Conservation (phyloP, 768 basidiomycete genomes). For the Leucosporidium scottii region DNA sequence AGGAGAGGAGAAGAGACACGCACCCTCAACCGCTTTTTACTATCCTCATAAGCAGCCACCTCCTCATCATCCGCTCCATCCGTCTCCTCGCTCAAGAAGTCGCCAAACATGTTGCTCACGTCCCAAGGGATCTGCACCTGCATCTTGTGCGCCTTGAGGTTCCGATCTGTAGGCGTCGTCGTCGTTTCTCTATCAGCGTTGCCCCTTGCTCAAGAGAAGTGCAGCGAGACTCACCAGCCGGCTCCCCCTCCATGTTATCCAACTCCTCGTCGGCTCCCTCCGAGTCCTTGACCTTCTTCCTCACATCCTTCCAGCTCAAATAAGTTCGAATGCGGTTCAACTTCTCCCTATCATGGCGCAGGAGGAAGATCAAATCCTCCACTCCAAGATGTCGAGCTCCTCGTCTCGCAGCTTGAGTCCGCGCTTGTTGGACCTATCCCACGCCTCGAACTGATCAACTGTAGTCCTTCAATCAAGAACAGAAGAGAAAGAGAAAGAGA, state of each 20-base stretch:
- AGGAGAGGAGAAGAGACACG: slow-evolving; percentile 13
- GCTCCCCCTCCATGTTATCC: slow-evolving; percentile 73
- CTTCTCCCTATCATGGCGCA: slow-evolving; percentile 86
- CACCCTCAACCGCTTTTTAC: slow-evolving; percentile 76
- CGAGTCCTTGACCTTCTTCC: slow-evolving; percentile 81
- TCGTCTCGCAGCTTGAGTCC: slow-evolving; percentile 70
- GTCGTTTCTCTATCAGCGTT: not conserved
- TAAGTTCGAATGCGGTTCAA: slow-evolving; percentile 89
- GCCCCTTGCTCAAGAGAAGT: not conserved
- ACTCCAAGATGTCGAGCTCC: slow-evolving; percentile 78
- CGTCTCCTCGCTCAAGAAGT: slow-evolving; percentile 68
- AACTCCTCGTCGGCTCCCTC: slow-evolving; percentile 54
- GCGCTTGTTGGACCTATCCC: slow-evolving; percentile 71
- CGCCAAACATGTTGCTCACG: slow-evolving; percentile 81
- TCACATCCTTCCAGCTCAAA: slow-evolving; percentile 93
- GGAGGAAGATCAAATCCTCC: slow-evolving; percentile 93
- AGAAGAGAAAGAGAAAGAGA: not conserved
- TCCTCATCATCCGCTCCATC: slow-evolving; percentile 96
- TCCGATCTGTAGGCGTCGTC: slow-evolving; percentile 36
- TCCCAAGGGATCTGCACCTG: slow-evolving; percentile 97
- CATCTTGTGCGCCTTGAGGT: slow-evolving; percentile 77
- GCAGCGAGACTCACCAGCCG: slow-evolving; percentile 52
- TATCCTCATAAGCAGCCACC: slow-evolving; percentile 88
- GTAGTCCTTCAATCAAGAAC: not conserved
- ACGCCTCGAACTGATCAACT: too few relatives aligned